Percentiles rank a stretch among this genome's conserved stretches.
Evolutionary conservation across 1,139 yeast species (phyloP).

Genomic region (Yamadazyma diddensiae): DNA sequence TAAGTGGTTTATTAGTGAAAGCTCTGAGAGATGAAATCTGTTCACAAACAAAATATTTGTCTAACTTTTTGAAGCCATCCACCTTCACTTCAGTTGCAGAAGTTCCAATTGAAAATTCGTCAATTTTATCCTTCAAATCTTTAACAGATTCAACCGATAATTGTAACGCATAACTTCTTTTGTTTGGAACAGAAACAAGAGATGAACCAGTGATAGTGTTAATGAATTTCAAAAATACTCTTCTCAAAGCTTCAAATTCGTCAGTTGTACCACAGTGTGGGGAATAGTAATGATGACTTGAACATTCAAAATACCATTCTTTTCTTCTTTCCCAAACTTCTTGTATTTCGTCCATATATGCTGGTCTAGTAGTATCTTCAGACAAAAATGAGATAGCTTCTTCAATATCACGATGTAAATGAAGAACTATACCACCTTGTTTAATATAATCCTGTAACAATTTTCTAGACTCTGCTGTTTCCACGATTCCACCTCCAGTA

Average conservation of each 20-base stretch:
- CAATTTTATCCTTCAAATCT: constrained; percentile 31
- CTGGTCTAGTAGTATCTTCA: constrained; percentile 83
- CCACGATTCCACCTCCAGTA: constrained; percentile 97
- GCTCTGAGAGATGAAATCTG: constrained; percentile 71
- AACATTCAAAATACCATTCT: constrained; percentile 74
- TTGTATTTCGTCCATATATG: constrained; percentile 72
- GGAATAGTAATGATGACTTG: constrained; percentile 76
- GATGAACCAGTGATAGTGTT: constrained; percentile 62
- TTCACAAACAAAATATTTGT: constrained; percentile 58
- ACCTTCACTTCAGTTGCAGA: constrained; percentile 83
- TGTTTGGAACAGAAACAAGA: constrained; percentile 41
- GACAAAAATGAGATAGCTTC: constrained; percentile 74
- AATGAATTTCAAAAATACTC: constrained; percentile 58
- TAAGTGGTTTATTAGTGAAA: constrained; percentile 65
- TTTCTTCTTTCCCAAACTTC: constrained; percentile 85
- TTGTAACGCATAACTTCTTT: constrained; percentile 69
- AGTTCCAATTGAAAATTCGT: constrained; percentile 47
- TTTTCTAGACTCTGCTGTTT: constrained; percentile 64
- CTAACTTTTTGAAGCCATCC: constrained; percentile 58
- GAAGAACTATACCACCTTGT: constrained; percentile 76
- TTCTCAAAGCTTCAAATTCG: constrained; percentile 58
- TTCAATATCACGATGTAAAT: constrained; percentile 82
- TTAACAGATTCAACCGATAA: constrained; percentile 44
- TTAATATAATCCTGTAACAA: constrained; percentile 52
- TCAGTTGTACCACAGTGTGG: constrained; percentile 59